These are phyloP conservation scores for Triticum dicoccoides DNA, from an alignment of 176 grass and related monocot genomes.

Conservation along the genomic window DNA sequence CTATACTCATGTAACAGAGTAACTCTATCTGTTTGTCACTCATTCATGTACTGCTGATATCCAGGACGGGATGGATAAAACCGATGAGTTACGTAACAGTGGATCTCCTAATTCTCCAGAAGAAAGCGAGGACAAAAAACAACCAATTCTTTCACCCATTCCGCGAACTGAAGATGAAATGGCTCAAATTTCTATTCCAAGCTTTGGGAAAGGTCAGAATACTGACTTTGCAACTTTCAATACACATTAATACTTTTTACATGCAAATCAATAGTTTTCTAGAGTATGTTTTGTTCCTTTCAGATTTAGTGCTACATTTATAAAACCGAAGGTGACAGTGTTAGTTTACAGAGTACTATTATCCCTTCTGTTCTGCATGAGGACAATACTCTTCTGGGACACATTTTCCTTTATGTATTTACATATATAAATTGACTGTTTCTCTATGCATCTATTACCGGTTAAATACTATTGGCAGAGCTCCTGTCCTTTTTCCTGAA, in stretches of 20 bases:
- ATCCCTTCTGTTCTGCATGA: not conserved
- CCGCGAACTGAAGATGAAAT: conserved; percentile 41
- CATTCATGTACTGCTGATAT: conserved; percentile 15
- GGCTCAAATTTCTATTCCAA: conserved; percentile 34
- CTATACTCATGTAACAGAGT: not conserved
- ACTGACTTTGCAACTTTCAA: not conserved
- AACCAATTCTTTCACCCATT: conserved; percentile 26
- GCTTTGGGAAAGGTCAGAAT: conserved; percentile 40
- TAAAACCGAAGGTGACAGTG: conserved; percentile 1
- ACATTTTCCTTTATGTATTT: not conserved
- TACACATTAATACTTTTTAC: not conserved
- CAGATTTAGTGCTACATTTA: not conserved
- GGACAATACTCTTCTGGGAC: not conserved
- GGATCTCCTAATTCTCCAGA: conserved; percentile 31
- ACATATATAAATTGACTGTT: not conserved
- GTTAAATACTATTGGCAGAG: not conserved
- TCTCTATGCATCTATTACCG: not conserved
- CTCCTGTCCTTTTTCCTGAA: not conserved
- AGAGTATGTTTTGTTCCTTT: not conserved
- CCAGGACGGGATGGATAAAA: conserved; percentile 32
- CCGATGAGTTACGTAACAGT: conserved; percentile 27
- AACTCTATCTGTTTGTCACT: conserved; percentile 6
- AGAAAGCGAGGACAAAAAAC: conserved; percentile 26
- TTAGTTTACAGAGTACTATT: not conserved
- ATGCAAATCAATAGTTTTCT: not conserved